phyloP scores from a whole-genome alignment of 768 basidiomycete genomes.

The Tremella mesenterica region DNA sequence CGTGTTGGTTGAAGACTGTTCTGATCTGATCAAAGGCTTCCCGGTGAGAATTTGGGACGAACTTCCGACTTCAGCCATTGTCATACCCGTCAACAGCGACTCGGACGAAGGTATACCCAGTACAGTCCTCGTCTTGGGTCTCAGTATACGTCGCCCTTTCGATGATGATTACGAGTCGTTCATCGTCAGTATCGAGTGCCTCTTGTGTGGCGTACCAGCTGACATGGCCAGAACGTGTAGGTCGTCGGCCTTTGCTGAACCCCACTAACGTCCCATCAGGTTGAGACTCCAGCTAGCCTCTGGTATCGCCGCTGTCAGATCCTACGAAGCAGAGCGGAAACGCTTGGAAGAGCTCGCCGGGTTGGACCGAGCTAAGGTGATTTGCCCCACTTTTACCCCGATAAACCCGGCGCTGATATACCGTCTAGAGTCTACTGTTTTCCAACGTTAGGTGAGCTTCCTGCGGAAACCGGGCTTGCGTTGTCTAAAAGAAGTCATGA shows the following conservation, averaged over 20 bases:
- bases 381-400: background rate
- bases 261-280: conserved; percentile 1
- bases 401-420: background rate
- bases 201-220: background rate
- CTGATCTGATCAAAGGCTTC: conserved; percentile 25
- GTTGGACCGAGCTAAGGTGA: conserved; percentile 33
- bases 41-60: conserved; percentile 38
- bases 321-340: conserved; percentile 34
- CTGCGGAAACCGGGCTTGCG: too few species aligned
- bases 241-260: background rate
- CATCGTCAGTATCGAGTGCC: conserved; percentile 14
- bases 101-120: conserved; percentile 32
- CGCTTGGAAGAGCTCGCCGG: conserved; percentile 34
- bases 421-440: background rate
- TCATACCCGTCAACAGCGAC: conserved; percentile 37
- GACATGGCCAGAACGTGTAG: conserved; percentile 28
- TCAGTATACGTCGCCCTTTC: conserved; percentile 34
- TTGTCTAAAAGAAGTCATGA: too few species aligned
- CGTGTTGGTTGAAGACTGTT: conserved; percentile 34
- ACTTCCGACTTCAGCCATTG: conserved; percentile 30
- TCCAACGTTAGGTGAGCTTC: background rate
- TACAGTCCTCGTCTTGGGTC: conserved; percentile 31
- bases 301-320: conserved; percentile 35
- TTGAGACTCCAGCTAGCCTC: conserved; percentile 34
- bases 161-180: conserved; percentile 41